Base-by-base conservation (phyloP, 1,284 basidiomycete species). In the Termitomyces sp. region DNA sequence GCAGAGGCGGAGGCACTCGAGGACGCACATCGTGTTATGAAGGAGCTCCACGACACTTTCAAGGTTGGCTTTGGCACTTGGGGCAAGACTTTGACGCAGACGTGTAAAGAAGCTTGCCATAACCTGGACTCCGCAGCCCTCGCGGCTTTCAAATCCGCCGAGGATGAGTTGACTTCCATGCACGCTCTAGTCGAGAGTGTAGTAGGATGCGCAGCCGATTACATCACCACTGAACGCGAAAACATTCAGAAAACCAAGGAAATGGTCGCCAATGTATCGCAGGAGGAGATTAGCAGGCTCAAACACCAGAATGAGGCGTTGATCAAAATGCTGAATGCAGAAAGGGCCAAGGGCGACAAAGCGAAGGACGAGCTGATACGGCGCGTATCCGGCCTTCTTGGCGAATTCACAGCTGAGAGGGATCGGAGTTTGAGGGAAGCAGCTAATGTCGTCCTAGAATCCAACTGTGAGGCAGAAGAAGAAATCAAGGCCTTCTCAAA, bases 251-350 rank as follows among this genome's bases (percentile, higher is more conserved):
- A 81, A 49, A 74, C 81, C 3, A 80, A 80, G 53, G 62, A 70
- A 4, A 65, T 84, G 31, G 74, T 80, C 0, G 73, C 80, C 10
- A 72, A 72, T 42, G 75, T 80, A 3, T 76, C 80, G 0, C 70
- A 76, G 16, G 69, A 75, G 5, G 89, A 93, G 72, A 77, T 91
- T 31, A 64, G 70, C 1, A 81, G 83, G 21, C 72, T 96, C 18
- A 79, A 78, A 54, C 72, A 79, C 45, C 91, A 94, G 65, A 95
- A 95, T 62, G 73, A 75, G n/a, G 67, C 77, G 1, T 75, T 97
- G 28, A 68, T 71, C 1, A 73, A 75, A 21, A 71, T 91, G 55
- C 70, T 95, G 3, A 78, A 84, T 56, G 70, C 78, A 4, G 90
- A 95, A 68, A 81, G 79, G 63, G 64, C 68, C 5, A 86, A 82